Evolutionary conservation across 768 basidiomycete species (phyloP), one percentile per base, ranked within the genome.

Genomic region (Zangia roseola): DNA sequence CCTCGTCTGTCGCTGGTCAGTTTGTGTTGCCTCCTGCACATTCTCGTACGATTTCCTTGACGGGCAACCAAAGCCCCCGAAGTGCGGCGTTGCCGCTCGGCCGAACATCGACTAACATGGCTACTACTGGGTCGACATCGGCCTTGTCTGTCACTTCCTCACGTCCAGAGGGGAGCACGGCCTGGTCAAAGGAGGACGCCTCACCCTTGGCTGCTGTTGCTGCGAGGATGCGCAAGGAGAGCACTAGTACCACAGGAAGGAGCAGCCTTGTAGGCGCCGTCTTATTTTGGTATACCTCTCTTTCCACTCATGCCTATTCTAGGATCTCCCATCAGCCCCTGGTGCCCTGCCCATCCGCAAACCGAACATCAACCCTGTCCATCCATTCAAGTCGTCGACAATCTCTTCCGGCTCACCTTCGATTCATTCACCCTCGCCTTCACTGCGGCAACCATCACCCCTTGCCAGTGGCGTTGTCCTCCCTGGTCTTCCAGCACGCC

Each of bases 321-420:
- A 71, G 71, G 68, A 74, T 54, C 65, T 67, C 26, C 71, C 69
- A 33, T 67, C 74, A 46, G 57, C 64, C 8, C 69, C 74, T 1
- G 67, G 68, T 23, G 66, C 74, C 6, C 48, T 78, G 12, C 75
- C 75, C 4, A 77, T 78, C n/a, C 74, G 76, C 14, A 68, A 65
- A 38, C 69, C 74, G 4, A 69, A 68, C 23, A 67, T 78, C 19
- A 71, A 66, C 28, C 58, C 70, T 0, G 69, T 78, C 3, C 70
- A 75, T 48, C 74, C 76, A 14, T 79, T 79, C 71, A 79, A 78
- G 56, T 72, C 76, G 6, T 73, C 75, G 10, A 75, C 78, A 0
- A 68, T 79, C 12, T 79, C 78, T 17, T 70, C 75, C 0, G 76
- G 76, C 9, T 75, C 77, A 7, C 74, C 76, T 0, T 78, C 77